These are phyloP conservation scores for Omphalea diandra DNA, from an alignment of 441 rosid species.

Conservation along the genomic window DNA sequence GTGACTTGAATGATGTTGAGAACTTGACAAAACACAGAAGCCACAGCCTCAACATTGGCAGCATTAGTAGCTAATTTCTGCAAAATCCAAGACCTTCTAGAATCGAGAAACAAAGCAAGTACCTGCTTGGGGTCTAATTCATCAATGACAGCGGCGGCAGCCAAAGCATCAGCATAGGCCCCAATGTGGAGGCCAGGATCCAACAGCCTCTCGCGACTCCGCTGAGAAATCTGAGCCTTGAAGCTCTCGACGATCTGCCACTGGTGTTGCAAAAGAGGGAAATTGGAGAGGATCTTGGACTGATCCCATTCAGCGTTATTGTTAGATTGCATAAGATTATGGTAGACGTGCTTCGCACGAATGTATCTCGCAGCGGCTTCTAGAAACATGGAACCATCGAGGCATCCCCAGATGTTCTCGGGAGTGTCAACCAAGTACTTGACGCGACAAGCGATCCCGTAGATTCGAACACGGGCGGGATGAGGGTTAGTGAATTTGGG, in stretches of 20 bases:
- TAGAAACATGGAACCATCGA: slow-evolving; percentile 48
- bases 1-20: slow-evolving; percentile 71
- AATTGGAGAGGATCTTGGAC: slow-evolving; percentile 58
- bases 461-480: slow-evolving; percentile 3
- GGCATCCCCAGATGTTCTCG: slow-evolving; percentile 98
- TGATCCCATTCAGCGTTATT: slow-evolving; percentile 31
- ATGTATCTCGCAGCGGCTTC: slow-evolving; percentile 7
- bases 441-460: slow-evolving; percentile 7
- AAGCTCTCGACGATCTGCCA: slow-evolving; percentile 99
- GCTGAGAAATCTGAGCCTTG: slow-evolving; percentile 91
- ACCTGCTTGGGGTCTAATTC: slow-evolving; percentile 74
- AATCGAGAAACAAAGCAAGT: slow-evolving; percentile 68
- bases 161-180: slow-evolving; percentile 80
- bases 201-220: slow-evolving; percentile 78
- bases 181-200: slow-evolving; percentile 60
- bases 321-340: background rate
- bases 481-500: slow-evolving; percentile 3
- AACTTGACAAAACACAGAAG: slow-evolving; percentile 67
- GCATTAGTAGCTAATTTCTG: slow-evolving; percentile 48
- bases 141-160: slow-evolving; percentile 84
- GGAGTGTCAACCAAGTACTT: slow-evolving; percentile 36
- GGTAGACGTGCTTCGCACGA: slow-evolving; percentile 10
- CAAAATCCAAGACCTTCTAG: slow-evolving; percentile 72
- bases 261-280: slow-evolving; percentile 89
- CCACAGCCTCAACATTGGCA: slow-evolving; percentile 32